Evolutionary conservation across 306 rosid genomes (phyloP).

Genomic region (Glycine tomentella): DNA sequence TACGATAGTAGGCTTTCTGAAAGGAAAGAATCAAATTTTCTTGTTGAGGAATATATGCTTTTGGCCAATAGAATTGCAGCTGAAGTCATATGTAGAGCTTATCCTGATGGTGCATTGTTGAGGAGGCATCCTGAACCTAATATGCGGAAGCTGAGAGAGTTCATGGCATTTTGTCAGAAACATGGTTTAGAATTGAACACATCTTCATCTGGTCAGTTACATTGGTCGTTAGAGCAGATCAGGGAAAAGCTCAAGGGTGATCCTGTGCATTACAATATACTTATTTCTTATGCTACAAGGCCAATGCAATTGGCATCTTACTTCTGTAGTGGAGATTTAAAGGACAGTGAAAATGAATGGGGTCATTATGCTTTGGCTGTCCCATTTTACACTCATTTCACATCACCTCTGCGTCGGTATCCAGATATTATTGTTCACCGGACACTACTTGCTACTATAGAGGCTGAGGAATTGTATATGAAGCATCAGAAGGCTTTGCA

Average conservation of each 20-base stretch:
- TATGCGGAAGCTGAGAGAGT: slow-evolving; percentile 74
- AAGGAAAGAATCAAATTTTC: slow-evolving; percentile 67
- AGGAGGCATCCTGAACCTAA: slow-evolving; percentile 93
- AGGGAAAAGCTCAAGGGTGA: slow-evolving; percentile 82
- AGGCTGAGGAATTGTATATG: slow-evolving; percentile 78
- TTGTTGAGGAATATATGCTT: slow-evolving; percentile 93
- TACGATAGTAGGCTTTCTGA: slow-evolving; percentile 63
- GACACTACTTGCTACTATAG: slow-evolving; percentile 74
- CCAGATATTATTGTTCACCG: slow-evolving; percentile 97
- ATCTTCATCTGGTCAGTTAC: slow-evolving; percentile 77
- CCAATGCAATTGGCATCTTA: slow-evolving; percentile 87
- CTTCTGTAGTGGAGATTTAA: slow-evolving; percentile 77
- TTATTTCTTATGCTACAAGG: slow-evolving; percentile 72
- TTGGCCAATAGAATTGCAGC: slow-evolving; percentile 86
- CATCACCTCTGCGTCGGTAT: slow-evolving; percentile 89
- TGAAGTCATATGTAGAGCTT: slow-evolving; percentile 84
- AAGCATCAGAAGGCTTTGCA: slow-evolving; percentile 51
- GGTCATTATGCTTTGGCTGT: slow-evolving; percentile 84
- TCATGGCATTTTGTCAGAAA: slow-evolving; percentile 79
- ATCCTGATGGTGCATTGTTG: slow-evolving; percentile 78
- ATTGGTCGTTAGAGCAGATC: slow-evolving; percentile 65
- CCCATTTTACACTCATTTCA: slow-evolving; percentile 89
- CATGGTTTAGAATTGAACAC: slow-evolving; percentile 76
- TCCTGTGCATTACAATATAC: slow-evolving; percentile 63
- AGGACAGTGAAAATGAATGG: slow-evolving; percentile 62